Conservation (phyloP, 495 filamentous ascomycete genomes). For the Xylaria venustula region DNA sequence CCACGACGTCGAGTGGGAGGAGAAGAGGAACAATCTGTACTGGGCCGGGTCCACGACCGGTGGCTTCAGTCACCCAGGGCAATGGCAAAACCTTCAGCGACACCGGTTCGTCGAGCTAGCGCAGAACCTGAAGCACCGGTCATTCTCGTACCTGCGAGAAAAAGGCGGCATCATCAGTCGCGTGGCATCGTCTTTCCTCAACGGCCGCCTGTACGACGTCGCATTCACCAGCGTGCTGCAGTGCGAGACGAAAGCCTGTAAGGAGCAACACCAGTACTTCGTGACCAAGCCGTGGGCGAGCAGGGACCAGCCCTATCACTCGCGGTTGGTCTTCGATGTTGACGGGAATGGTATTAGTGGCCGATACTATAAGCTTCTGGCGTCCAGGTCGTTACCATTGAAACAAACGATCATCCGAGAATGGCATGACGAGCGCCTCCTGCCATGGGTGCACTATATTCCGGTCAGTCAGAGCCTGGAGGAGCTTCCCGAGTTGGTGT, state of each 20-base stretch:
- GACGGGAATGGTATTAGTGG: slow-evolving; percentile 58
- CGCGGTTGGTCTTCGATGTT: slow-evolving; percentile 44
- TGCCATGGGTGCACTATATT: slow-evolving; percentile 57
- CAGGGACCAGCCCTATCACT: slow-evolving; percentile 18
- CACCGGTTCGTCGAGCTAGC: slow-evolving; percentile 47
- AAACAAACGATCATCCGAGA: slow-evolving; percentile 54
- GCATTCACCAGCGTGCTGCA: slow-evolving; percentile 18
- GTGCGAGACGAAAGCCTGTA: slow-evolving; percentile 18
- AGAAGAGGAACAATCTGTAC: slow-evolving; percentile 42
- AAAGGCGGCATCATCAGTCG: slow-evolving; percentile 3
- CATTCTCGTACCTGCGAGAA: slow-evolving; percentile 21
- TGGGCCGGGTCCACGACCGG: slow-evolving; percentile 55
- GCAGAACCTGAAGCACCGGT: slow-evolving; percentile 17
- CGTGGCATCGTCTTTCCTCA: slow-evolving; percentile 15
- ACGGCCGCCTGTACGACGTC: slow-evolving; percentile 18
- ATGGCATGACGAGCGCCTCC: slow-evolving; percentile 57
- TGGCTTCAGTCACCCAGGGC: slow-evolving; percentile 27
- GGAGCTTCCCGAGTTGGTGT: slow-evolving; percentile 46
- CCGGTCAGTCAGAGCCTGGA: slow-evolving; percentile 44
- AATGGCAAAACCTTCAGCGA: slow-evolving; percentile 45
- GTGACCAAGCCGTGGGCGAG: slow-evolving; percentile 16
- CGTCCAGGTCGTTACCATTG: slow-evolving; percentile 38
- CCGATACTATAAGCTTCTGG: slow-evolving; percentile 49
- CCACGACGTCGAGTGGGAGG: slow-evolving; percentile 40
- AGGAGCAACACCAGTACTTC: slow-evolving; percentile 26